These are phyloP conservation scores for Talaromyces adpressus DNA, from an alignment of 495 filamentous ascomycete genomes.

Conservation along the genomic window DNA sequence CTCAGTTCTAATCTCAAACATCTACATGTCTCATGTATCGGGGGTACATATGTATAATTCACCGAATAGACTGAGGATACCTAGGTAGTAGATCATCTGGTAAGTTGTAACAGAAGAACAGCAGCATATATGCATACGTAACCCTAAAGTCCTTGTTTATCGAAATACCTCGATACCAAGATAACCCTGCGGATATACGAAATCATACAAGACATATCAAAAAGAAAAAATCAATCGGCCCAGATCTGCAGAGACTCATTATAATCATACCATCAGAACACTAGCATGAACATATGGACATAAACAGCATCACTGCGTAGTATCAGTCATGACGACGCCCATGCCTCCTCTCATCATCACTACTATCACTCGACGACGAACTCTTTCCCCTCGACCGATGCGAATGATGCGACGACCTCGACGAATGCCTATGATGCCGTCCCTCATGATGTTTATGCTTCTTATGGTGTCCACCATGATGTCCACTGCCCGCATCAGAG, in stretches of 20 bases:
- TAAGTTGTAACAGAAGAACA: too few species aligned
- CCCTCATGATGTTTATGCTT: not conserved
- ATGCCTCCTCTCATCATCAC: not conserved
- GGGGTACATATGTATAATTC: too few species aligned
- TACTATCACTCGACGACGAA: not conserved
- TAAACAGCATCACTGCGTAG: not conserved
- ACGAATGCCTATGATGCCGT: slow-evolving; percentile 2
- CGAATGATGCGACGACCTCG: slow-evolving; percentile 1
- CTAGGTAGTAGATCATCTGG: too few species aligned
- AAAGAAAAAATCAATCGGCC: not conserved
- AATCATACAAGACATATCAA: not conserved
- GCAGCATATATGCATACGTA: too few species aligned
- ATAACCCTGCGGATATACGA: not conserved
- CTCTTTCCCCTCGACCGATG: not conserved
- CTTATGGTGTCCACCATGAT: not conserved
- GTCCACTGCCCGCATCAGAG: not conserved
- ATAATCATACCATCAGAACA: not conserved
- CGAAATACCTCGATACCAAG: not conserved
- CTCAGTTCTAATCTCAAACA: too few species aligned
- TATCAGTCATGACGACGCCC: not conserved
- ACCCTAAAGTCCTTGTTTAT: not conserved
- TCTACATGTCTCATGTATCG: too few species aligned
- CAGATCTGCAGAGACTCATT: not conserved
- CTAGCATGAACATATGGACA: not conserved
- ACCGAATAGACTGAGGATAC: too few species aligned